Percentiles rank a stretch among this genome's conserved stretches.
Conservation (phyloP, 2,329 filamentous ascomycete species). For the Fusarium odoratissimum region DNA sequence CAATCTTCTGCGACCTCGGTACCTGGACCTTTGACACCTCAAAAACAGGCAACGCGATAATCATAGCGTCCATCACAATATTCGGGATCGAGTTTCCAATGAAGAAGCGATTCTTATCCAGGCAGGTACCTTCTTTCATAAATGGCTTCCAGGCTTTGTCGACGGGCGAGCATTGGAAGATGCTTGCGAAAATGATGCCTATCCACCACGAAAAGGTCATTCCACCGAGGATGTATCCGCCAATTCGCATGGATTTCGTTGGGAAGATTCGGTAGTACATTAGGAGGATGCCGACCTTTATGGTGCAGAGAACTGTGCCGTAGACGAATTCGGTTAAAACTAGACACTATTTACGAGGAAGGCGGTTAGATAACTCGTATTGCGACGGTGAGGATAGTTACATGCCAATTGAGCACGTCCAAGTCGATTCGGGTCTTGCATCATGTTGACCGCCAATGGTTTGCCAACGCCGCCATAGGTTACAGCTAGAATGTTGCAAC, state of each 20-base stretch:
- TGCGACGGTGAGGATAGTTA: fast-evolving
- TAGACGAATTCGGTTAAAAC: constrained; percentile 6
- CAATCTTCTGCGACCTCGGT: background rate
- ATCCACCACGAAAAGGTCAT: constrained; percentile 3
- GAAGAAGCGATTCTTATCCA: constrained; percentile 8
- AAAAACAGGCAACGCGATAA: background rate
- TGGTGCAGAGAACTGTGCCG: background rate
- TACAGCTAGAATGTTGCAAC: background rate
- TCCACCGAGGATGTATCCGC: background rate
- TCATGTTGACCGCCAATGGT: constrained; percentile 4
- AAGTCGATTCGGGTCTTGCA: background rate
- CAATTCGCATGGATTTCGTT: background rate
- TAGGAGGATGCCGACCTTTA: background rate
- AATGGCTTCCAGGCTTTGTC: constrained; percentile 12
- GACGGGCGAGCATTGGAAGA: constrained; percentile 6
- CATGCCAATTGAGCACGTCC: background rate
- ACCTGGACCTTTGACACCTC: constrained; percentile 4
- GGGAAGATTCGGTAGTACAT: constrained; percentile 14
- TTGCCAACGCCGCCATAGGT: constrained; percentile 1
- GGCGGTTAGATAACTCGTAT: fast-evolving
- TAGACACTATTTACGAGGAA: background rate
- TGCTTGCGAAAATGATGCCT: background rate
- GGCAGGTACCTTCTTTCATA: background rate
- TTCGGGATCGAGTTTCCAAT: constrained; percentile 9
- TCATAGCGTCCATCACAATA: constrained; percentile 8